phyloP scores from a whole-genome alignment of 257 asterid species.

The Petunia secreta region DNA sequence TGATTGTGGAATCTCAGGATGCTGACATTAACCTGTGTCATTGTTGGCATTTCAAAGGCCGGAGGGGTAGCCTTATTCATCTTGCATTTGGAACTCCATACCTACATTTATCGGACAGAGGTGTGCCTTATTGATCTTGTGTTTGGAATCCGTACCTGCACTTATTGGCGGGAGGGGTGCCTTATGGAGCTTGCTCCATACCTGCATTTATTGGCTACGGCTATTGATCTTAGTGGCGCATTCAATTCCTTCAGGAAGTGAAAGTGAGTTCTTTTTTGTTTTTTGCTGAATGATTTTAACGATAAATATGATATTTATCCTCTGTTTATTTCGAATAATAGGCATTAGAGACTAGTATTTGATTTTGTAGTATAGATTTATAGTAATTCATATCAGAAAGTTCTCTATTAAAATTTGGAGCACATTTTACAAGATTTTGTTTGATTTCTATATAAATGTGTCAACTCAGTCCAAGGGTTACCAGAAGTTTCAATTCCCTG shows the following conservation, averaged over 20 bases:
- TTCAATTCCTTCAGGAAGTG: background rate
- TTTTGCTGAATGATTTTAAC: background rate
- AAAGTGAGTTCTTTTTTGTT: background rate
- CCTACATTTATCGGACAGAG: background rate
- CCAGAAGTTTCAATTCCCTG: background rate
- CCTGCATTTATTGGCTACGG: background rate
- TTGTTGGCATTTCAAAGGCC: background rate
- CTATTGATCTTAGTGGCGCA: background rate
- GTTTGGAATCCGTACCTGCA: no score
- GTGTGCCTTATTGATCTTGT: no score
- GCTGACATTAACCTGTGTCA: background rate
- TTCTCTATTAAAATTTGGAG: background rate
- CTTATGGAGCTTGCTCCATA: background rate
- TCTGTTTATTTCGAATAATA: background rate
- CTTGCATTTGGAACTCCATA: background rate
- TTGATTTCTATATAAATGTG: background rate
- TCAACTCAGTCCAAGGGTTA: background rate
- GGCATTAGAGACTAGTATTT: background rate
- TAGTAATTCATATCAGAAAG: background rate
- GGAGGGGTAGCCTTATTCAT: background rate
- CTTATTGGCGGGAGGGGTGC: background rate
- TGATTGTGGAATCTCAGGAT: background rate
- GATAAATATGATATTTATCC: background rate
- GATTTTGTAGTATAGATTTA: background rate
- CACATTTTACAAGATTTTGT: conserved; percentile 8